These are phyloP conservation scores for Kwoniella shivajii DNA, from an alignment of 1,284 basidiomycete genomes.

Conservation along the genomic window DNA sequence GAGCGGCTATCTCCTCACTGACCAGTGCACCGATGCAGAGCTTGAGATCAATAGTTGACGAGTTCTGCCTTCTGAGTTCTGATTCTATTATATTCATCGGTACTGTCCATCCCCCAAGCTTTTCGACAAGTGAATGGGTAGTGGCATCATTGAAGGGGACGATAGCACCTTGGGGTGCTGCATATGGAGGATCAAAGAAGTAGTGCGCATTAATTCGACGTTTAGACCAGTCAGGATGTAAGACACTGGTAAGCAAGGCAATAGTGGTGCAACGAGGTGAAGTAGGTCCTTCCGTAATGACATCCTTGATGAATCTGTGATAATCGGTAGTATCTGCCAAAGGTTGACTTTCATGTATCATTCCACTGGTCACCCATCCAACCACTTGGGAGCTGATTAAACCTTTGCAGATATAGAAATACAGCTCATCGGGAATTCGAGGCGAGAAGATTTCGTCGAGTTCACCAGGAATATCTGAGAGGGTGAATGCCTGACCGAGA, in stretches of 20 bases:
- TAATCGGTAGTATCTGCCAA: constrained; percentile 94
- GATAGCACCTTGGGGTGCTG: constrained; percentile 29
- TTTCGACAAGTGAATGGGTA: constrained; percentile 82
- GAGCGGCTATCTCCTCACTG: constrained; percentile 71
- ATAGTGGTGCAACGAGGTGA: constrained; percentile 89
- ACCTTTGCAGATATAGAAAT: constrained; percentile 92
- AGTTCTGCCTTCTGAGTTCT: constrained; percentile 92
- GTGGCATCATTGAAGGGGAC: constrained; percentile 74
- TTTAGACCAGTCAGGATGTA: constrained; percentile 72
- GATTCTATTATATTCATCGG: constrained; percentile 84
- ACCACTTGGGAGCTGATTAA: constrained; percentile 83
- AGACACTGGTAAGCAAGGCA: constrained; percentile 75
- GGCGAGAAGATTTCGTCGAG: constrained; percentile 94
- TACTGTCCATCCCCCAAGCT: constrained; percentile 91
- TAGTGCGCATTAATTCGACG: constrained; percentile 56
- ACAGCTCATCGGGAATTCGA: constrained; percentile 93
- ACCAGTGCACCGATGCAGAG: constrained; percentile 90
- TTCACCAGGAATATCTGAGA: constrained; percentile 85
- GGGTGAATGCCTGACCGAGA: constrained; percentile 60
- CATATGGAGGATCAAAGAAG: constrained; percentile 54
- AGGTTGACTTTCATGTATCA: constrained; percentile 81
- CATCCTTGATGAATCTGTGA: constrained; percentile 89
- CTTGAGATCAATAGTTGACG: constrained; percentile 95
- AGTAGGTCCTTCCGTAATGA: constrained; percentile 87
- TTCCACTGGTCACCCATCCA: constrained; percentile 83